Conservation (phyloP, 345 rosid species). For the Boechera divaricarpa region DNA sequence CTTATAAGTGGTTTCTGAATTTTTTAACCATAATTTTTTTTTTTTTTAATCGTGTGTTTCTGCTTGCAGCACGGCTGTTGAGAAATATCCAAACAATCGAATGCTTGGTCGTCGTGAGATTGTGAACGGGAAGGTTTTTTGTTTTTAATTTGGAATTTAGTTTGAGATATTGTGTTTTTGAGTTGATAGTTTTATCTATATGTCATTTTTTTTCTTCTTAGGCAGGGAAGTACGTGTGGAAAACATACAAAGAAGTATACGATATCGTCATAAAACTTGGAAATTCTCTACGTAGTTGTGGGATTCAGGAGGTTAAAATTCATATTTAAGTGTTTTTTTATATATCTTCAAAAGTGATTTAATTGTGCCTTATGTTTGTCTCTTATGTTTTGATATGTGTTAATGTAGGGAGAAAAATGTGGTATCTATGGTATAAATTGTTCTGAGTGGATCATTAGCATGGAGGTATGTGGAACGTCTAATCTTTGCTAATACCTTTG, state of each 20-base stretch:
- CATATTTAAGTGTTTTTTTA: not conserved
- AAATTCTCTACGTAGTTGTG: slow-evolving; percentile 70
- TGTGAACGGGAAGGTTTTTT: slow-evolving; percentile 63
- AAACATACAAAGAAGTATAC: slow-evolving; percentile 71
- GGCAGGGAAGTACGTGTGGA: slow-evolving; percentile 82
- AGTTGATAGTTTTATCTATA: not conserved
- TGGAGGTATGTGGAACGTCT: slow-evolving; percentile 61
- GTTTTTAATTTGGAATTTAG: not conserved
- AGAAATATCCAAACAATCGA: slow-evolving; percentile 64
- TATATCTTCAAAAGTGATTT: not conserved
- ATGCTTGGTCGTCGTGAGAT: slow-evolving; percentile 85
- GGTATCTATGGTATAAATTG: slow-evolving; percentile 83
- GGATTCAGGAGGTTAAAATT: slow-evolving; percentile 59
- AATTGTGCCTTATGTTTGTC: not conserved
- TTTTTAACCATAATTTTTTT: not conserved
- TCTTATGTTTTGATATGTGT: not conserved
- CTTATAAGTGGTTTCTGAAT: not conserved
- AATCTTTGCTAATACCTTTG: not conserved
- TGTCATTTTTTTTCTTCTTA: slow-evolving; percentile 30
- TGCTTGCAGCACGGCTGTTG: slow-evolving; percentile 67
- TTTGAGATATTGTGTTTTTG: not conserved
- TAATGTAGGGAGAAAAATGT: slow-evolving; percentile 70
- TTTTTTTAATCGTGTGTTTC: not conserved
- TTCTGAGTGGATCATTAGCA: slow-evolving; percentile 85
- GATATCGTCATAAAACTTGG: slow-evolving; percentile 75